Percentiles rank a stretch among this genome's conserved stretches.
phyloP scores from a whole-genome alignment of 2,329 filamentous ascomycete species.

The Teratosphaeria gauchensis region DNA sequence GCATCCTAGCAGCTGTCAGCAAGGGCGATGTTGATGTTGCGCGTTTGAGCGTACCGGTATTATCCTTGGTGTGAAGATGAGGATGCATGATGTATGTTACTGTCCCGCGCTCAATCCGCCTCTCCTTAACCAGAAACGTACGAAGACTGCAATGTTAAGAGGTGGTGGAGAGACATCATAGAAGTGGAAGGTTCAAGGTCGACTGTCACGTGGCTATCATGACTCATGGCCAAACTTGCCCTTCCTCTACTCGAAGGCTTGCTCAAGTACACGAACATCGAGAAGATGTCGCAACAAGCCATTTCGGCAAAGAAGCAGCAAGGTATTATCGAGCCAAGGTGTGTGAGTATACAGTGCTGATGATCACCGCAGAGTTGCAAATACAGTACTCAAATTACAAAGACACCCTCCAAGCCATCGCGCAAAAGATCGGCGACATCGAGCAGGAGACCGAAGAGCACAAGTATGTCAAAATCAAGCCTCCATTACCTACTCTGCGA shows the following conservation, averaged over 20 bases:
- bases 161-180: not conserved
- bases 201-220: not conserved
- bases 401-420: constrained; percentile 75
- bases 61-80: constrained; percentile 88
- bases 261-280: not conserved
- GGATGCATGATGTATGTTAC: constrained; percentile 70
- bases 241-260: not conserved
- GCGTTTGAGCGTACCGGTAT: constrained; percentile 55
- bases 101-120: too few species aligned
- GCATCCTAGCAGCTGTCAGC: constrained; percentile 54
- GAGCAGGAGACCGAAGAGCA: constrained; percentile 97
- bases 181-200: not conserved
- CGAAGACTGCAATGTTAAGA: not conserved
- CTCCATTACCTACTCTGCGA: constrained; percentile 1
- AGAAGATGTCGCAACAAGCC: constrained; percentile 39
- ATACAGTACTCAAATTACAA: constrained; percentile 69
- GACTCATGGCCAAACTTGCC: not conserved
- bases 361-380: constrained; percentile 56
- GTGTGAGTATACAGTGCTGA: not conserved
- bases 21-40: not conserved
- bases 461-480: constrained; percentile 53
- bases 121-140: not conserved
- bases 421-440: constrained; percentile 92
- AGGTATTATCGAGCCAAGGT: constrained; percentile 32
- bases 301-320: constrained; percentile 62